Base-by-base conservation (phyloP, 169 alveolate genomes). In the Eimeria praecox region DNA sequence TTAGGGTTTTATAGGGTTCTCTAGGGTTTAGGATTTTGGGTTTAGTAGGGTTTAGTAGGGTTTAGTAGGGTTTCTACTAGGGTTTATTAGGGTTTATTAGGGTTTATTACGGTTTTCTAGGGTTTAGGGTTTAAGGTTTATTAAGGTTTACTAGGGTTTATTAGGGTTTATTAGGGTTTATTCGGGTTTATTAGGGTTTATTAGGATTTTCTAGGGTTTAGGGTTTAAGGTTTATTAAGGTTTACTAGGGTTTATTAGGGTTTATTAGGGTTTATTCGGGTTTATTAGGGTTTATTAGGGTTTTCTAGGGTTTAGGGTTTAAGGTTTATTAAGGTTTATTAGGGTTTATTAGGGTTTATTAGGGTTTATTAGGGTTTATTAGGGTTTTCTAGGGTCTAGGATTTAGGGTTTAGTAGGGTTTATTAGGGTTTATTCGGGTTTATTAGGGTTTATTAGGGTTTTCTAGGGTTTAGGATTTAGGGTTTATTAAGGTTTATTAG, bases 21-120 rank as follows among this genome's bases (percentile, higher is more conserved):
- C n/a, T 73, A 73, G 44, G 83, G 83, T 30, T 73, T 73, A 38
- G 83, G 83, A 20, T 73, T 73, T 73, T 6, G 52, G 83, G 83
- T 16, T 27, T 20, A 44, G 33, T 3, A 54, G 89, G 42, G 89
- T 80, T 44, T 62, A 62, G 30, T 9, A 62, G n/a, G n/a, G n/a
- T n/a, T n/a, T n/a, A n/a, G 5, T 62, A 62, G 75, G 30, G 75
- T 62, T 62, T n/a, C n/a, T 62, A 62, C 9, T 4, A 62, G n/a
- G n/a, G n/a, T n/a, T n/a, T n/a, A 18, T n/a, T 16, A 5, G 75
- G 75, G 75, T 62, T 62, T 62, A 62, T 9, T 3, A n/a, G 5
- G 6, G 8, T 62, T 5, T 10, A n/a, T n/a, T 62, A 62, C 33
- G 75, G 75, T 16, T n/a, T 62, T 18, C 75, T 49, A 49, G 20